Evolutionary conservation across 257 asterid genomes (phyloP).

Genomic region (Penstemon newberryi): DNA sequence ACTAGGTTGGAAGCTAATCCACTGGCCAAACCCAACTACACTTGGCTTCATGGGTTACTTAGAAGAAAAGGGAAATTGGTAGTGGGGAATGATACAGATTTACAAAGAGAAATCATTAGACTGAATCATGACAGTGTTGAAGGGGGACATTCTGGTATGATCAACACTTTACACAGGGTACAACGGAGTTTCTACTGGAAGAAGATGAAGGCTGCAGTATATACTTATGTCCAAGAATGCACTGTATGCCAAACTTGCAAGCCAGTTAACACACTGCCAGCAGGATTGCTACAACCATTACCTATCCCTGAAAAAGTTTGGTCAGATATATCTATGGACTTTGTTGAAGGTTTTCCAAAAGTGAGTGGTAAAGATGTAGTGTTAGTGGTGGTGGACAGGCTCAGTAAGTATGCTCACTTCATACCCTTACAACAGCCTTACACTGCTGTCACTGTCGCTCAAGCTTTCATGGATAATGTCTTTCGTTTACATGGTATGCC

Average conservation of each 20-base stretch:
- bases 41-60: too few relatives aligned
- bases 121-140: too few relatives aligned
- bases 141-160: too few relatives aligned
- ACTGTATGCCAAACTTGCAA: neutral
- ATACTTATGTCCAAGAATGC: neutral
- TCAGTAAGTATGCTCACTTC: neutral
- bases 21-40: too few relatives aligned
- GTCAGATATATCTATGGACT: neutral
- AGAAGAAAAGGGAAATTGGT: too few relatives aligned
- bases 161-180: too few relatives aligned
- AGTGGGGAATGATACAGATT: too few relatives aligned
- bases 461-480: neutral
- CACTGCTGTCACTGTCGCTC: neutral
- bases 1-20: too few relatives aligned
- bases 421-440: neutral
- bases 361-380: neutral
- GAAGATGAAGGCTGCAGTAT: neutral
- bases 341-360: neutral
- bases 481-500: conserved; percentile 15
- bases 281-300: neutral
- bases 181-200: neutral
- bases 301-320: neutral
- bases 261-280: too few relatives aligned
- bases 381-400: neutral
- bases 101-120: too few relatives aligned